phyloP scores from a whole-genome alignment of 768 basidiomycete species.

The Boletellus ananiceps region DNA sequence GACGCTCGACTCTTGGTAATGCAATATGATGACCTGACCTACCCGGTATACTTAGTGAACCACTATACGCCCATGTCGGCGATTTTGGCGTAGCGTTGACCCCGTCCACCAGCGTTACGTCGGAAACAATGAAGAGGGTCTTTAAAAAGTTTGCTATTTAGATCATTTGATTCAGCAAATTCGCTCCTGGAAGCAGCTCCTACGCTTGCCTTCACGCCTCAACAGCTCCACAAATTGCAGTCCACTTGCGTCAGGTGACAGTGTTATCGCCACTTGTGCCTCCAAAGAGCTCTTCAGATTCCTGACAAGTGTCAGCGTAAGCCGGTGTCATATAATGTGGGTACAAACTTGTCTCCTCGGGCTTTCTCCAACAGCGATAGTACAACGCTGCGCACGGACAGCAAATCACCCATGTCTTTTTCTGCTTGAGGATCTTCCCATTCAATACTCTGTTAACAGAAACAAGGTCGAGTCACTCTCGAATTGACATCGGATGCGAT shows the following conservation, averaged over 20 bases:
- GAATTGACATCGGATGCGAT: not conserved
- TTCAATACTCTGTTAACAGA: conserved; percentile 39
- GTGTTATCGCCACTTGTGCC: conserved; percentile 63
- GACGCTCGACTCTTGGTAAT: not conserved
- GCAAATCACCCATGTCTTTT: conserved; percentile 57
- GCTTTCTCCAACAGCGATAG: conserved; percentile 73
- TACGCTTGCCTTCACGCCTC: conserved; percentile 39
- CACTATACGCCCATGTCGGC: conserved; percentile 48
- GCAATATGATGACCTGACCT: conserved; percentile 8
- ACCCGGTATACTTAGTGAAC: conserved; percentile 45
- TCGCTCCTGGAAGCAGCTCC: not conserved
- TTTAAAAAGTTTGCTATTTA: conserved; percentile 57
- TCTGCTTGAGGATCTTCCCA: conserved; percentile 62
- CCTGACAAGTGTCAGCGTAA: conserved; percentile 34
- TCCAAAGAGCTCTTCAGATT: conserved; percentile 72
- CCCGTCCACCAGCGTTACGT: conserved; percentile 51
- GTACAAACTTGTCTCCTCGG: conserved; percentile 62
- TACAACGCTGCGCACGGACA: conserved; percentile 57
- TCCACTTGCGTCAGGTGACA: conserved; percentile 37
- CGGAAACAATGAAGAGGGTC: conserved; percentile 78
- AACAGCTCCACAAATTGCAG: conserved; percentile 35
- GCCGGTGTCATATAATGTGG: not conserved
- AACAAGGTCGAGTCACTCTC: not conserved
- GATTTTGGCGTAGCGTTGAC: conserved; percentile 37
- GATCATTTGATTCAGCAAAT: not conserved